phyloP scores from a whole-genome alignment of 805 yeast species.

The Scheffersomyces stipitis region DNA sequence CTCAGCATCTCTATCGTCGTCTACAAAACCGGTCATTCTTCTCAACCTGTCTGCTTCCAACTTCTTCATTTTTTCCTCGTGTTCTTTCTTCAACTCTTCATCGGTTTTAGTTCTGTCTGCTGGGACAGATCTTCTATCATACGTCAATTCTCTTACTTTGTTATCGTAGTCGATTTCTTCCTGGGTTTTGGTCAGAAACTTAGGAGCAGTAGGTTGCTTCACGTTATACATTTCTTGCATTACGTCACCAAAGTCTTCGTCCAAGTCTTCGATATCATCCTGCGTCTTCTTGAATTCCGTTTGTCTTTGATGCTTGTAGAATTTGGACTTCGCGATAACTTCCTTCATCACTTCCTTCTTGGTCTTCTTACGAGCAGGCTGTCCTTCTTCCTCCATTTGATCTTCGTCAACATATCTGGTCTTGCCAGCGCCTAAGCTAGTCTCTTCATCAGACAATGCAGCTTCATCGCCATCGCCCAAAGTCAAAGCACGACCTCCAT shows the following conservation, averaged over 20 bases:
- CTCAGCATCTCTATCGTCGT: conserved; percentile 50
- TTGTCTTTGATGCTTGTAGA: conserved; percentile 75
- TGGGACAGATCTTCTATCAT: conserved; percentile 77
- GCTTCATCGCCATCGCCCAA: conserved; percentile 43
- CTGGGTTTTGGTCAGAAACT: conserved; percentile 32
- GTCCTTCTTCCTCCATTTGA: conserved; percentile 24
- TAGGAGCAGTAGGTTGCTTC: conserved; percentile 14
- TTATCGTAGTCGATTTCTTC: conserved; percentile 59
- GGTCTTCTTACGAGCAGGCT: conserved; percentile 63
- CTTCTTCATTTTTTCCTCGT: conserved; percentile 56
- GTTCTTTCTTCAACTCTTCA: conserved; percentile 65
- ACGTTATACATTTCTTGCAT: conserved; percentile 51
- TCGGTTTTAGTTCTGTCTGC: conserved; percentile 79
- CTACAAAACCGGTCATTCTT: conserved; percentile 70
- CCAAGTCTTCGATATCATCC: conserved; percentile 63
- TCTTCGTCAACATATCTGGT: conserved; percentile 42
- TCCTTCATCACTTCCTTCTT: conserved; percentile 87
- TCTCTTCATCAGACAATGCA: conserved; percentile 36
- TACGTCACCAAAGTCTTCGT: conserved; percentile 71
- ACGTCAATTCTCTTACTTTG: conserved; percentile 62
- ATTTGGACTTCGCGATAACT: conserved; percentile 78
- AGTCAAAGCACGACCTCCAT: conserved; percentile 67
- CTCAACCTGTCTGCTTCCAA: conserved; percentile 67
- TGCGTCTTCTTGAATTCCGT: conserved; percentile 57
- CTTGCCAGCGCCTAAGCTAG: conserved; percentile 25